Percentiles rank a stretch among this genome's conserved stretches.
Conservation (phyloP, 352 stramenopile genomes). For the Pythium guiyangense region DNA sequence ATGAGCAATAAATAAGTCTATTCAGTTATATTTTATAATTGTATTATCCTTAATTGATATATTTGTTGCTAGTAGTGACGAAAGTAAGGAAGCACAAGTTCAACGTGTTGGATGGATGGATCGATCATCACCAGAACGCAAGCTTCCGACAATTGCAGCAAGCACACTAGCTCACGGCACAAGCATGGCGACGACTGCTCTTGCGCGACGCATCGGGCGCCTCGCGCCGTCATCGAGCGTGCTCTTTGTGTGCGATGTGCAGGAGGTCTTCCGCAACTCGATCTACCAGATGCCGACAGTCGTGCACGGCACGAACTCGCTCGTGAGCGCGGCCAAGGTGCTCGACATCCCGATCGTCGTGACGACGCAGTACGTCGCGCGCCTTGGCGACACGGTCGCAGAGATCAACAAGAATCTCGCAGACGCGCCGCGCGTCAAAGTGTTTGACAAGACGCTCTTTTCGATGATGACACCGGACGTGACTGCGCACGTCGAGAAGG, state of each 20-base stretch:
- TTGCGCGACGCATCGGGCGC: conserved; percentile 27
- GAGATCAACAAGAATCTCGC: conserved; percentile 68
- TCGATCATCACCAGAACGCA: background rate
- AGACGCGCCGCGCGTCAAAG: conserved; percentile 34
- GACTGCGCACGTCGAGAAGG: conserved; percentile 55
- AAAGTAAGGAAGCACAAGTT: conserved; percentile 3
- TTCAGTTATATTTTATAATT: too few species aligned
- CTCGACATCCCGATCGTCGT: conserved; percentile 92
- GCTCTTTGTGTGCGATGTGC: conserved; percentile 96
- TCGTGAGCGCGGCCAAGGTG: conserved; percentile 68
- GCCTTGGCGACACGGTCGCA: conserved; percentile 87
- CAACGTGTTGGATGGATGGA: conserved; percentile 1
- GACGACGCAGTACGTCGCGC: conserved; percentile 96
- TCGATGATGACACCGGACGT: conserved; percentile 96
- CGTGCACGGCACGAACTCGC: conserved; percentile 71
- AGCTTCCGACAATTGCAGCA: background rate
- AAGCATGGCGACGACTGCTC: background rate
- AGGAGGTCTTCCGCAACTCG: conserved; percentile 93
- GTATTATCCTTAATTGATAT: too few species aligned
- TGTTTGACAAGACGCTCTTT: conserved; percentile 98
- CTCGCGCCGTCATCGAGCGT: conserved; percentile 66
- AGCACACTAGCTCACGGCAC: too few species aligned
- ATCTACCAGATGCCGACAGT: conserved; percentile 93
- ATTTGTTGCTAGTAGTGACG: background rate
- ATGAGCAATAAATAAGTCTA: too few species aligned